Percentiles rank a stretch among this genome's conserved stretches.
phyloP scores from a whole-genome alignment of 208 protist species.

The Novymonas esmeraldas region DNA sequence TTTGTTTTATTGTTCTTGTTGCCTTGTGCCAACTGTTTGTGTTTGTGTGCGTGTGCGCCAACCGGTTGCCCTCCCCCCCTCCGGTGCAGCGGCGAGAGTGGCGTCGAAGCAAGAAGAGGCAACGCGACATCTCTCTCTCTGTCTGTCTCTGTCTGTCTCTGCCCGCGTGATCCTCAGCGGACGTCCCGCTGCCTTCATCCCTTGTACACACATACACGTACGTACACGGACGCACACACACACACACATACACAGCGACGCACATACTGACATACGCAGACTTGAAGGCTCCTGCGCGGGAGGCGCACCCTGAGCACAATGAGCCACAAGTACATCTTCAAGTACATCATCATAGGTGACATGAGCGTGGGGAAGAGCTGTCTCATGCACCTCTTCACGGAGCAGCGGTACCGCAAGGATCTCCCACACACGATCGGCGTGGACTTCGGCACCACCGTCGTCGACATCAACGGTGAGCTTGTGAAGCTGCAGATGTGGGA shows the following conservation, averaged over 20 bases:
- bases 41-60: too few relatives aligned
- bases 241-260: background rate
- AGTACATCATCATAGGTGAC: slow-evolving; percentile 98
- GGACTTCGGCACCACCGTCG: slow-evolving; percentile 97
- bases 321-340: slow-evolving; percentile 96
- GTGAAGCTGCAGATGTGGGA: slow-evolving; percentile 99
- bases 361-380: slow-evolving; percentile 98
- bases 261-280: background rate
- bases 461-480: slow-evolving; percentile 94
- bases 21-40: too few relatives aligned
- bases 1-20: too few relatives aligned
- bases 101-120: too few relatives aligned
- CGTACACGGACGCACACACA: background rate
- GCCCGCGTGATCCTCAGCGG: too few relatives aligned
- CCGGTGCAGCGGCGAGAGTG: too few relatives aligned
- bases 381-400: slow-evolving; percentile 98
- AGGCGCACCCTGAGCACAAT: too few relatives aligned
- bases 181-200: too few relatives aligned
- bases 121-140: too few relatives aligned
- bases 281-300: too few relatives aligned
- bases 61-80: too few relatives aligned
- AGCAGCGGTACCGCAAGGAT: slow-evolving; percentile 95
- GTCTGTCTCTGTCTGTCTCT: too few relatives aligned
- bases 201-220: slow-evolving; percentile 2
- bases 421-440: slow-evolving; percentile 98